phyloP scores from a whole-genome alignment of 2,329 filamentous ascomycete species.

The Colletotrichum sp. region DNA sequence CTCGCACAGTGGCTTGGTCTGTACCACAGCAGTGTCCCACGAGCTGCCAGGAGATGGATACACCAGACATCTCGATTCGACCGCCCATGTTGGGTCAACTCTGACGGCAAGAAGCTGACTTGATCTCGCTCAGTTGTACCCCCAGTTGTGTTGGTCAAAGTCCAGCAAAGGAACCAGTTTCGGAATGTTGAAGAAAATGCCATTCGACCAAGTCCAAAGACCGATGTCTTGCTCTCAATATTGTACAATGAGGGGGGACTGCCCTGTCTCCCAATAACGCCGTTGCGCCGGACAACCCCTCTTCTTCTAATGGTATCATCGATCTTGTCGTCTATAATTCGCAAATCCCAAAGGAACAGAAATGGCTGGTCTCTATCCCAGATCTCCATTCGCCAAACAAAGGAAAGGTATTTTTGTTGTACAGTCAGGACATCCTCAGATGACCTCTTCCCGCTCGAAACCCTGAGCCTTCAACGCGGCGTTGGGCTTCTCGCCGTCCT shows the following conservation, averaged over 20 bases:
- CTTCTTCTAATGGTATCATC: conserved; percentile 16
- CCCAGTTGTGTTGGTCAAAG: neutral
- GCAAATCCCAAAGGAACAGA: neutral
- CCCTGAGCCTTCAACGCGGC: conserved; percentile 70
- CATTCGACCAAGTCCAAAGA: neutral
- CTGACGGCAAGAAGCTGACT: neutral
- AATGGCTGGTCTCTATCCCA: neutral
- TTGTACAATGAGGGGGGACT: conserved; percentile 13
- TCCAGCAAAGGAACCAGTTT: neutral
- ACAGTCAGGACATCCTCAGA: conserved; percentile 43
- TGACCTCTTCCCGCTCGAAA: conserved; percentile 84
- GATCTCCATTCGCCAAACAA: neutral
- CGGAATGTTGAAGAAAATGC: neutral
- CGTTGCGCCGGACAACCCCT: neutral
- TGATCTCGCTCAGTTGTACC: neutral
- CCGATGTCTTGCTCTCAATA: neutral
- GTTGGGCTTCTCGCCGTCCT: conserved; percentile 72
- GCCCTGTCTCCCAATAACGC: neutral
- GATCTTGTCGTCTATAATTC: neutral
- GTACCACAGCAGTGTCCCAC: neutral
- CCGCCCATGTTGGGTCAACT: neutral
- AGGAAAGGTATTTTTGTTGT: neutral
- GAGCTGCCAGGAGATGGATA: neutral
- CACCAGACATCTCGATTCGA: neutral
- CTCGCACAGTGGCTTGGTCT: neutral